Base-by-base conservation (phyloP, 1,284 basidiomycete genomes). In the Rhodotorula sp. region DNA sequence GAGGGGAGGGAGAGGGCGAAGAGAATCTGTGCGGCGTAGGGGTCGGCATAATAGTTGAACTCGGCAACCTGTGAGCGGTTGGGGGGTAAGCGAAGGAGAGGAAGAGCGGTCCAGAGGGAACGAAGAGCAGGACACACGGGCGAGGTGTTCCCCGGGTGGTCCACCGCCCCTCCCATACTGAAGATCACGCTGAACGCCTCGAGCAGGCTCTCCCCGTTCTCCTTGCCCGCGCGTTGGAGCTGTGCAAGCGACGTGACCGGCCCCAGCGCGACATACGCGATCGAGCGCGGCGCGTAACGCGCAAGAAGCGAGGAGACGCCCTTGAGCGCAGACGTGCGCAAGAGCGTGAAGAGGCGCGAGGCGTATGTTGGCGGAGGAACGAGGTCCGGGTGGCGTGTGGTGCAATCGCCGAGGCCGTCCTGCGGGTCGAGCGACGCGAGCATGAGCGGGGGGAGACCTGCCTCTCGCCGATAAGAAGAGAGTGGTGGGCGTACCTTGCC, bases 161-260 rank as follows among this genome's bases (percentile, higher is more conserved):
- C 94, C 41, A 98, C 82, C 2, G 92, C 89, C n/a, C 94, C 95
- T n/a, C 95, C 96, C 94, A 98, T 98, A 80, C 89, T 89, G 29
- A 95, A 84, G 37, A 98, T 85, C 22, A 88, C 86, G 46, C 86
- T 87, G 3, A 89, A 80, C 9, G 50, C 84, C 21, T 61, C 44
- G 83, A 81, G 2, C 86, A 85, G 77, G 91, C 86, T 53, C 19
- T n/a, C 0, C 46, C 46, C 36, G 12, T 13, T 29, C 8, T 9
- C 8, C 61, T 19, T 85, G 85, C 80, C 90, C 84, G 61, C 91
- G 85, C 53, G 84, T 83, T 2, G 93, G 15, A 75, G 51, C 1
- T 63, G 60, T 17, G 74, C 92, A 37, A 98, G 84, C 79, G 91
- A 95, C 29, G 94, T 97, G 70, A 94, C 83, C 9, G 95, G 95